phyloP scores from a whole-genome alignment of 805 yeast species.

The Candida vartiovaarae region DNA sequence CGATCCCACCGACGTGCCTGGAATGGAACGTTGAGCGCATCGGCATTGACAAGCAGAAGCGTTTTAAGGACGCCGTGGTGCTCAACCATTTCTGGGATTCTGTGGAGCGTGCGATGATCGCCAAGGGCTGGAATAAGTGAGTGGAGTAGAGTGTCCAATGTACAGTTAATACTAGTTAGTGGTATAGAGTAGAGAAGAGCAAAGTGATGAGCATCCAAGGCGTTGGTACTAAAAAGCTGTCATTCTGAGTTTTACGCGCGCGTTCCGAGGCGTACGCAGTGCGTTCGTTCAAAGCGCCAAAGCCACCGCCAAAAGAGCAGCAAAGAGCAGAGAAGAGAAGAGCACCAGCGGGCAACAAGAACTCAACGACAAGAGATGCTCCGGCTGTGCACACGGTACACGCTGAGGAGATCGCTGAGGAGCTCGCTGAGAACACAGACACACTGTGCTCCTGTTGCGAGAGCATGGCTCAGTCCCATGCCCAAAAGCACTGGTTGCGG shows the following conservation, averaged over 20 bases:
- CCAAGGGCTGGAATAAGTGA: constrained; percentile 41
- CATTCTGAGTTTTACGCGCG: too few relatives aligned
- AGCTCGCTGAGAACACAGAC: neutral
- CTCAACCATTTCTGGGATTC: constrained; percentile 81
- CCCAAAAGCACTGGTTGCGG: too few relatives aligned
- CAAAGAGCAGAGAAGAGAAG: too few relatives aligned
- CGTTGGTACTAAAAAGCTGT: too few relatives aligned
- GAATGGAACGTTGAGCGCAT: constrained; percentile 88
- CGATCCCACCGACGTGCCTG: constrained; percentile 63
- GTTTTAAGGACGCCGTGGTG: constrained; percentile 86
- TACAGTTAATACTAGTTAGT: neutral
- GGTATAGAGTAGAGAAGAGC: too few relatives aligned
- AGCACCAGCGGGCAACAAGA: too few relatives aligned
- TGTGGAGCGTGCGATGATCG: constrained; percentile 64
- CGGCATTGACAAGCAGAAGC: constrained; percentile 67
- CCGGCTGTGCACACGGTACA: neutral
- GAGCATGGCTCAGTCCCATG: too few relatives aligned
- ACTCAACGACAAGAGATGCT: neutral
- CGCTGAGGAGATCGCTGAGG: neutral
- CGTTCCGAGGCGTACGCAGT: too few relatives aligned
- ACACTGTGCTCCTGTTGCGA: neutral
- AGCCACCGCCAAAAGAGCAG: too few relatives aligned
- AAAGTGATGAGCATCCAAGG: too few relatives aligned
- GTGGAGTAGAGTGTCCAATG: neutral
- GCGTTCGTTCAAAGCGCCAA: too few relatives aligned